Conservation (phyloP, 257 asterid genomes). For the Gentiana macrophylla region DNA sequence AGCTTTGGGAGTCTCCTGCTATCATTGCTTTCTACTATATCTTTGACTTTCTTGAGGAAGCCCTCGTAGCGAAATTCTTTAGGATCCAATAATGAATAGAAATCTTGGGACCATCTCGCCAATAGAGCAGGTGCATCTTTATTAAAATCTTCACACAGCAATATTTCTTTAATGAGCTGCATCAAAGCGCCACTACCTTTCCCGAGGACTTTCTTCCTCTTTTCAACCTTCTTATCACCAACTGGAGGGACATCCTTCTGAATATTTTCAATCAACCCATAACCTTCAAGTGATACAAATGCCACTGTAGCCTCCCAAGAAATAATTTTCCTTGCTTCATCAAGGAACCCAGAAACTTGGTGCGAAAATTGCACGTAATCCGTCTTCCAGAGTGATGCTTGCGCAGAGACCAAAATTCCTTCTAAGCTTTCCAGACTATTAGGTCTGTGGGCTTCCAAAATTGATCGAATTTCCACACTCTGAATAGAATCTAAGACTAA, state of each 20-base stretch:
- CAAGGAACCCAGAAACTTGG: constrained; percentile 31
- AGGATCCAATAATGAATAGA: constrained; percentile 45
- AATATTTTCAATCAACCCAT: constrained; percentile 9
- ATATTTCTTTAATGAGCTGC: constrained; percentile 60
- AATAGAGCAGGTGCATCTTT: constrained; percentile 16
- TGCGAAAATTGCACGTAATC: constrained; percentile 40
- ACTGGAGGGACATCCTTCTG: constrained; percentile 2
- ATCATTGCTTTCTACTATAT: constrained; percentile 84
- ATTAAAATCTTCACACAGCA: constrained; percentile 17
- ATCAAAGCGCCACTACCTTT: constrained; percentile 57
- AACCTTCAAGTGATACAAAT: constrained; percentile 52
- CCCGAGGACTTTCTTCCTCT: constrained; percentile 74
- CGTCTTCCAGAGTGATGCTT: constrained; percentile 23
- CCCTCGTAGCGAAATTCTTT: constrained; percentile 29
- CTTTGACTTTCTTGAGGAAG: constrained; percentile 58
- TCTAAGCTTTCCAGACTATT: constrained; percentile 12
- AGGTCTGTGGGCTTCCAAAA: constrained; percentile 18
- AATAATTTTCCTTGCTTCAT: constrained; percentile 41
- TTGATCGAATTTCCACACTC: constrained; percentile 20
- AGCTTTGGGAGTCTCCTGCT: constrained; percentile 84
- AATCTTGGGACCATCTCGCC: constrained; percentile 29
- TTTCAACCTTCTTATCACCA: constrained; percentile 38
- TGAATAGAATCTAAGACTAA: constrained; percentile 30
- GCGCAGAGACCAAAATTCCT: constrained; percentile 22
- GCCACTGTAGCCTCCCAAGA: constrained; percentile 77